Evolutionary conservation across 1,284 basidiomycete genomes (phyloP).

Genomic region (Marasmius sp.): DNA sequence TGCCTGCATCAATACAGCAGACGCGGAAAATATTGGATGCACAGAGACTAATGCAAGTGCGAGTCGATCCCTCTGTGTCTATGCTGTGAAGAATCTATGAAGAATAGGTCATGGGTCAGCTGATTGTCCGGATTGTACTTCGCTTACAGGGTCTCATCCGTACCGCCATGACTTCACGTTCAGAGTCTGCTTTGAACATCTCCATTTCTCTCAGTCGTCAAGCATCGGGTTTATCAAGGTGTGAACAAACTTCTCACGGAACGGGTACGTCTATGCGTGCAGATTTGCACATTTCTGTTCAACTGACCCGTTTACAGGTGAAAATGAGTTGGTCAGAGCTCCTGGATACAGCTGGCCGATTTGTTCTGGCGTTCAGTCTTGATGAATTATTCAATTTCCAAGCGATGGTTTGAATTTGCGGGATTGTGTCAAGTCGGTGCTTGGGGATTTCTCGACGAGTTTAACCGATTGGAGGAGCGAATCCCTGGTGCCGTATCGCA

Average conservation of each 20-base stretch:
- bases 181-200: too few species aligned
- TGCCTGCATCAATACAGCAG: too few species aligned
- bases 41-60: too few species aligned
- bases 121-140: too few species aligned
- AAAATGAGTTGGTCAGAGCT: conserved; percentile 99
- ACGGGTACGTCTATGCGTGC: conserved; percentile 57
- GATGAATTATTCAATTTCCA: conserved; percentile 99
- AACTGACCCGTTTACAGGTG: conserved; percentile 50
- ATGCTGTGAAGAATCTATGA: too few species aligned
- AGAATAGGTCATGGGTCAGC: too few species aligned
- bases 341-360: conserved; percentile 97
- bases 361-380: conserved; percentile 98
- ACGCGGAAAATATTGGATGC: too few species aligned
- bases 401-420: conserved; percentile 97
- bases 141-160: too few species aligned
- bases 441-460: conserved; percentile 99
- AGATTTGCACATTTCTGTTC: conserved; percentile 5
- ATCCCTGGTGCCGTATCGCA: conserved; percentile 98
- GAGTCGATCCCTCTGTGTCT: too few species aligned
- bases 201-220: too few species aligned
- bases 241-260: conserved; percentile 39
- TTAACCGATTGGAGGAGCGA: conserved; percentile 97
- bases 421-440: conserved; percentile 98
- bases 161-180: too few species aligned
- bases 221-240: too few species aligned